Evolutionary conservation across 1,139 yeast species (phyloP).

Genomic region (Yamadazyma triangularis): DNA sequence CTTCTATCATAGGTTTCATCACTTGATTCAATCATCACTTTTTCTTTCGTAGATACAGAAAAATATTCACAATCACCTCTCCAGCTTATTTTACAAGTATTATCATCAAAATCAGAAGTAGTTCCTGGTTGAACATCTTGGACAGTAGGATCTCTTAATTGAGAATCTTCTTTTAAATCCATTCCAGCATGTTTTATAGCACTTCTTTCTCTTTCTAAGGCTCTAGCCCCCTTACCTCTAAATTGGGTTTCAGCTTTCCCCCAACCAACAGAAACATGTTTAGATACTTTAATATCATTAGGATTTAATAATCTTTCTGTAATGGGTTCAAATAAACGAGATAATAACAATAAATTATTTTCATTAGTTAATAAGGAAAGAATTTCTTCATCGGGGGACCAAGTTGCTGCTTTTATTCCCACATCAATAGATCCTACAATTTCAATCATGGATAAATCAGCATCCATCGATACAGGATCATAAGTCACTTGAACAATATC

Average conservation of each 20-base stretch:
- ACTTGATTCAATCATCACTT: constrained; percentile 34
- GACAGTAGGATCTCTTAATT: constrained; percentile 88
- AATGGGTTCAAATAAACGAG: constrained; percentile 77
- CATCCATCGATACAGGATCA: constrained; percentile 45
- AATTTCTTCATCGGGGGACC: constrained; percentile 94
- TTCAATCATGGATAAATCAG: constrained; percentile 54
- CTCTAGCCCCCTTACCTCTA: constrained; percentile 88
- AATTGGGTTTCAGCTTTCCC: constrained; percentile 97
- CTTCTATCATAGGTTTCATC: constrained; percentile 48
- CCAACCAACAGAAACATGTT: constrained; percentile 98
- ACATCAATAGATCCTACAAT: constrained; percentile 84
- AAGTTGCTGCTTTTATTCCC: constrained; percentile 67
- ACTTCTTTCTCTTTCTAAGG: constrained; percentile 60
- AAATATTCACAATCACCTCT: constrained; percentile 92
- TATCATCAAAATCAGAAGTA: constrained; percentile 49
- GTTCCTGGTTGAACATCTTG: constrained; percentile 68
- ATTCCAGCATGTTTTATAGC: constrained; percentile 67
- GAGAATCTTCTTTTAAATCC: constrained; percentile 51
- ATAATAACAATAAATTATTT: constrained; percentile 58
- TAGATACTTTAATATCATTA: constrained; percentile 61
- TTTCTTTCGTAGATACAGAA: constrained; percentile 62
- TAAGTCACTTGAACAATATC: constrained; percentile 69
- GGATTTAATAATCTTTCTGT: constrained; percentile 56
- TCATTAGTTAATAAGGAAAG: constrained; percentile 66
- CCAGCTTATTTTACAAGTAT: constrained; percentile 64